Evolutionary conservation across 2,329 filamentous ascomycete genomes (phyloP).

Genomic region (Neonectria faginata): DNA sequence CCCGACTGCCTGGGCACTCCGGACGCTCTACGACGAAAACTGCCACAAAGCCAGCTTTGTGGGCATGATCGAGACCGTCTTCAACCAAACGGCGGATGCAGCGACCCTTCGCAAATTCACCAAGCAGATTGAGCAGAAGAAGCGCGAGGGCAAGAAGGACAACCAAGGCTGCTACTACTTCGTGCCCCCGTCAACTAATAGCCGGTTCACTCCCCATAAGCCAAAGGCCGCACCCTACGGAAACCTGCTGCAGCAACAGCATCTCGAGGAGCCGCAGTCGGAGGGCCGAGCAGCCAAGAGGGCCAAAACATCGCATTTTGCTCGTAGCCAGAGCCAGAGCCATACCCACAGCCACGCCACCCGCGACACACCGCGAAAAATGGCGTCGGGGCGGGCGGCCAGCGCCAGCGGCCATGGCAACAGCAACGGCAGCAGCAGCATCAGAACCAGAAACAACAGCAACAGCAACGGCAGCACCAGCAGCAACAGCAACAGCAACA

Average conservation of each 20-base stretch:
- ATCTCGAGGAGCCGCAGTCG: slow-evolving; percentile 40
- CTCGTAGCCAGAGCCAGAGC: slow-evolving; percentile 12
- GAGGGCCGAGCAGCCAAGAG: slow-evolving; percentile 52
- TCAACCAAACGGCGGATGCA: slow-evolving; percentile 66
- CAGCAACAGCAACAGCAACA: no score
- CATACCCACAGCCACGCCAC: slow-evolving; percentile 38
- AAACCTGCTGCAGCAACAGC: slow-evolving; percentile 58
- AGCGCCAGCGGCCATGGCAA: background rate
- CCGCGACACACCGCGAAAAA: slow-evolving; percentile 45
- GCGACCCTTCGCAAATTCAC: slow-evolving; percentile 65
- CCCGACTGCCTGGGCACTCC: slow-evolving; percentile 71
- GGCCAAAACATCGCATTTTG: slow-evolving; percentile 50
- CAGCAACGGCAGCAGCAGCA: background rate
- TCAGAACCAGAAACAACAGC: background rate
- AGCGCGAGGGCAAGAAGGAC: slow-evolving; percentile 67
- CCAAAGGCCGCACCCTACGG: slow-evolving; percentile 63
- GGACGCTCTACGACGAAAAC: slow-evolving; percentile 70
- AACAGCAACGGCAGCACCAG: background rate
- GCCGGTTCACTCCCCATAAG: slow-evolving; percentile 56
- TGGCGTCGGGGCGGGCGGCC: slow-evolving; percentile 32
- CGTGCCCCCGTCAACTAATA: slow-evolving; percentile 59
- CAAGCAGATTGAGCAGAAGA: slow-evolving; percentile 63
- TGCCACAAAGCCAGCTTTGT: slow-evolving; percentile 64
- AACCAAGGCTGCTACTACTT: slow-evolving; percentile 67
- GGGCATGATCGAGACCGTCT: slow-evolving; percentile 68